phyloP scores from a whole-genome alignment of 1,284 basidiomycete genomes.

The Cystobasidiaceae sp. region DNA sequence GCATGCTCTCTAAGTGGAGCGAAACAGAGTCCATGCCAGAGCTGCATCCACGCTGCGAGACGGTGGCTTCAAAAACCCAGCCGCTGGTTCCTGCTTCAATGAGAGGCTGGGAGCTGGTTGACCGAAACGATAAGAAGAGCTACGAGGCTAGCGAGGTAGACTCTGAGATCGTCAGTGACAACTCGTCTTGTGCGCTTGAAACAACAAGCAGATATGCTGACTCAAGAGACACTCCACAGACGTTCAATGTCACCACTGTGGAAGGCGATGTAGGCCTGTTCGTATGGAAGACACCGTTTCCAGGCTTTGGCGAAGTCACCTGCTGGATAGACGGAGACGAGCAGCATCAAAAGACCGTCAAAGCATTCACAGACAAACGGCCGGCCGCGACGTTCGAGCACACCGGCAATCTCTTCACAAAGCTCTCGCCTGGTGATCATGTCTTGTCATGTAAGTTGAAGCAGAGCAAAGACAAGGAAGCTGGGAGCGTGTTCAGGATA shows the following conservation, averaged over 20 bases:
- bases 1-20: slow-evolving; percentile 14
- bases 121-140: slow-evolving; percentile 31
- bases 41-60: slow-evolving; percentile 20
- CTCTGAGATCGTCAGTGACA: slow-evolving; percentile 18
- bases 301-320: slow-evolving; percentile 2
- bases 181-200: neutral
- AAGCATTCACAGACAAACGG: neutral
- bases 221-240: too few relatives aligned
- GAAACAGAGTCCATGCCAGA: neutral
- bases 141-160: slow-evolving; percentile 22
- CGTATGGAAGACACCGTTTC: slow-evolving; percentile 13
- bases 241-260: slow-evolving; percentile 16
- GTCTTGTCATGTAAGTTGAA: slow-evolving; percentile 11
- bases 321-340: slow-evolving; percentile 29
- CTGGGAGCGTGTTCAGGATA: slow-evolving; percentile 14
- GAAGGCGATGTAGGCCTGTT: slow-evolving; percentile 21
- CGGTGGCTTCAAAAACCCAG: slow-evolving; percentile 12
- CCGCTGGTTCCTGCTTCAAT: slow-evolving; percentile 6
- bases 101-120: slow-evolving; percentile 26
- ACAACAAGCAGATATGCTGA: neutral
- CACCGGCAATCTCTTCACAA: slow-evolving; percentile 5
- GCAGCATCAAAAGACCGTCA: neutral
- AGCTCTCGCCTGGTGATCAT: slow-evolving; percentile 25
- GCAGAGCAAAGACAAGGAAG: neutral
- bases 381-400: slow-evolving; percentile 22